A percentile compares a stretch with the other conserved stretches of the same genome.
These are phyloP conservation scores for Graphiopsis chlorocephala DNA, from an alignment of 2,329 filamentous ascomycete genomes.

Conservation along the genomic window DNA sequence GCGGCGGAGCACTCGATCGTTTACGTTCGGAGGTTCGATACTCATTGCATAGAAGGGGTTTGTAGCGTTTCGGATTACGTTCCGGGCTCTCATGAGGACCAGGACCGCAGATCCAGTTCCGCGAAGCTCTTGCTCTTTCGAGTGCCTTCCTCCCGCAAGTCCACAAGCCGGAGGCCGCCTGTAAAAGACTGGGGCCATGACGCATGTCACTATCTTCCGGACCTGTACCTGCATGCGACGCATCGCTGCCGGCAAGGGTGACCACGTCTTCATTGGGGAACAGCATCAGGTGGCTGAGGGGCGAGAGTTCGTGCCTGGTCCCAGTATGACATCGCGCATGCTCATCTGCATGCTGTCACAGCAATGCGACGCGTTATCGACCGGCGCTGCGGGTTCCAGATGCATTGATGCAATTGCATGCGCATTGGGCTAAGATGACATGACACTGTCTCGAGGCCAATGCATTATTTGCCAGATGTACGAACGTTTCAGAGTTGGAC, in stretches of 20 bases:
- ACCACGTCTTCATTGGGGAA: not conserved
- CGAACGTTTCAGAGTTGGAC: not conserved
- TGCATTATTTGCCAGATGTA: not conserved
- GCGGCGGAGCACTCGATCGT: not conserved
- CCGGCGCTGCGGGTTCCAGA: not conserved
- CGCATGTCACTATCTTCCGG: not conserved
- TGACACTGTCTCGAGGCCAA: not conserved
- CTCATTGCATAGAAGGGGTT: not conserved
- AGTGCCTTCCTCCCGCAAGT: not conserved
- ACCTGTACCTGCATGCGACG: slow-evolving; percentile 8
- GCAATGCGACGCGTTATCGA: not conserved
- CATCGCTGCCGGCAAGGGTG: not conserved
- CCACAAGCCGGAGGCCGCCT: not conserved
- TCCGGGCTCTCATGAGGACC: not conserved
- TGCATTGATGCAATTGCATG: not conserved
- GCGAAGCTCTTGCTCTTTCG: not conserved
- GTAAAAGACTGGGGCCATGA: slow-evolving; percentile 4
- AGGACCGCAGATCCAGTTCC: not conserved
- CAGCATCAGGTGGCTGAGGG: not conserved
- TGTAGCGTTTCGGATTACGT: not conserved
- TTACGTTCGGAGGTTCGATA: not conserved
- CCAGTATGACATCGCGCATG: not conserved
- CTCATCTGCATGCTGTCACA: not conserved
- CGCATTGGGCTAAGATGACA: not conserved
- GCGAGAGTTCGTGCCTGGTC: not conserved